Evolutionary conservation across 805 yeast species (phyloP).

Genomic region (Wickerhamomyces xylosicus): DNA sequence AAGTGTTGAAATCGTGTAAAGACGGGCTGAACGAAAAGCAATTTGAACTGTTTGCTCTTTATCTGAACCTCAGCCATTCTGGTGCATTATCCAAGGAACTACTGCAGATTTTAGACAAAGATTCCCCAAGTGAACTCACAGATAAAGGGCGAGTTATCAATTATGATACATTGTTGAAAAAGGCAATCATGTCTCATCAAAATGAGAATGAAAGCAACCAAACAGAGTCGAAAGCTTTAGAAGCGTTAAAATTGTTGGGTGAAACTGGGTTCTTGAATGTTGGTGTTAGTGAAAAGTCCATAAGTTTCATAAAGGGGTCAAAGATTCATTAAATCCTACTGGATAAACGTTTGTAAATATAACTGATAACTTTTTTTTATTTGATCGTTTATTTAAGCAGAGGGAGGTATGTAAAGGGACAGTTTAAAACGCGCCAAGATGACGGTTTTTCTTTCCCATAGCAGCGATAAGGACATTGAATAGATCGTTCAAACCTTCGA

Average conservation of each 20-base stretch:
- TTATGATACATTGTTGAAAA: conserved; percentile 17
- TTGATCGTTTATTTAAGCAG: too few relatives aligned
- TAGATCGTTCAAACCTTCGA: conserved; percentile 62
- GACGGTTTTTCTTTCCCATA: background rate
- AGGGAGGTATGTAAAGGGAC: too few relatives aligned
- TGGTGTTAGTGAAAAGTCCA: background rate
- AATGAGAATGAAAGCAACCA: too few relatives aligned
- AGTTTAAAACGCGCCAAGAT: background rate
- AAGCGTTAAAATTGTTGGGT: conserved; percentile 1
- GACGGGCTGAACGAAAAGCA: background rate
- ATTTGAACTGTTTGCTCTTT: background rate
- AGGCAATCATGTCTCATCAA: conserved; percentile 10
- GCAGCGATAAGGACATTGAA: conserved; percentile 34
- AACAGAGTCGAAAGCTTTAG: background rate
- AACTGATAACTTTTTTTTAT: too few relatives aligned
- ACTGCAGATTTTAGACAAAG: background rate
- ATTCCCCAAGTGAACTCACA: background rate
- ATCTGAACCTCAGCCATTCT: background rate
- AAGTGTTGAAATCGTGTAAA: background rate
- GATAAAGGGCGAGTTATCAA: conserved; percentile 7
- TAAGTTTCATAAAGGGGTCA: background rate
- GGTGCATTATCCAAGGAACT: background rate
- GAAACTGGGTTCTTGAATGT: background rate
- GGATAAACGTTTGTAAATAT: too few relatives aligned
- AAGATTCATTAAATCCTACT: background rate